phyloP scores from a whole-genome alignment of 2,329 filamentous ascomycete species.

The Phyllosticta capitalensis region DNA sequence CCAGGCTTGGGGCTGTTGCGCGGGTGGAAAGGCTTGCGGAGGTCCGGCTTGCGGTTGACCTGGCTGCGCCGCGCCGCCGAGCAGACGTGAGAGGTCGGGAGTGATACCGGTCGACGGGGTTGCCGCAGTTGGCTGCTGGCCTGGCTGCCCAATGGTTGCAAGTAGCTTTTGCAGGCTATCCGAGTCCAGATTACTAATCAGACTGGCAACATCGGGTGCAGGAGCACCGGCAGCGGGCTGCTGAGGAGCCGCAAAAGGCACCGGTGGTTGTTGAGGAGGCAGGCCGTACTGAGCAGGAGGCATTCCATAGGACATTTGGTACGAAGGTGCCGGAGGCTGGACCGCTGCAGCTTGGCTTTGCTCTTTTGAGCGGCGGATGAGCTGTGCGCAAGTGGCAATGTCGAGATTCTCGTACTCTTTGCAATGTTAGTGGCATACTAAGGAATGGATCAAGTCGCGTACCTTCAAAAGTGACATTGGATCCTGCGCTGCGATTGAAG shows the following conservation, averaged over 20 bases:
- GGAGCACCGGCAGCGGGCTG: constrained; percentile 20
- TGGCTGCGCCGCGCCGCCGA: constrained; percentile 16
- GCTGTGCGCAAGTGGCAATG: constrained; percentile 66
- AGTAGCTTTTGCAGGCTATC: constrained; percentile 62
- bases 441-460: constrained; percentile 16
- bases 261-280: constrained; percentile 19
- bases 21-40: constrained; percentile 16
- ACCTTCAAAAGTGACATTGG: constrained; percentile 71
- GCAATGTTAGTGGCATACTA: constrained; percentile 15
- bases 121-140: constrained; percentile 28
- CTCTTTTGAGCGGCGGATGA: constrained; percentile 63
- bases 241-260: constrained; percentile 25
- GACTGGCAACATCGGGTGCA: constrained; percentile 46
- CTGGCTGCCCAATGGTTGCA: constrained; percentile 33
- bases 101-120: constrained; percentile 17
- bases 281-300: constrained; percentile 18
- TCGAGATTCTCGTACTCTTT: constrained; percentile 75
- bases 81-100: constrained; percentile 29
- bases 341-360: constrained; percentile 18
- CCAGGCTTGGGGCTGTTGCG: constrained; percentile 18
- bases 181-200: constrained; percentile 60
- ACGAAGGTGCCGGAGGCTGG: constrained; percentile 17
- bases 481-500: constrained; percentile 69
- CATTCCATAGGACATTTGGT: constrained; percentile 23
- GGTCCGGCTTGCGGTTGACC: constrained; percentile 18